Base-by-base conservation (phyloP, 352 stramenopile genomes). In the Globisporangium nunn region DNA sequence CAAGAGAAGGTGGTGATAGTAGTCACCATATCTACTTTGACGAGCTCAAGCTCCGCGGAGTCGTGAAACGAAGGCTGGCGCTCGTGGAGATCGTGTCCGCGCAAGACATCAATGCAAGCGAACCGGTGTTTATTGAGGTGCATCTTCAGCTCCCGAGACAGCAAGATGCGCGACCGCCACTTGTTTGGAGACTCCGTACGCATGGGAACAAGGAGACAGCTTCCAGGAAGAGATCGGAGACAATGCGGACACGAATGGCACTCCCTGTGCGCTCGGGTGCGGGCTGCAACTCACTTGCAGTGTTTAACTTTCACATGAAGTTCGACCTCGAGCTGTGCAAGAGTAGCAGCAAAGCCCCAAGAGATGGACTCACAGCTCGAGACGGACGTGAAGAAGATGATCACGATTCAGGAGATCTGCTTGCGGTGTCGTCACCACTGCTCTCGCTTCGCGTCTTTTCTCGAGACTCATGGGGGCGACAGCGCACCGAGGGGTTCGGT, bases 371-470 rank as follows among this genome's bases (percentile, higher is more conserved):
- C 12, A 17, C 31, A 2, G 29, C 40, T 50, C 29, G 8, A n/a
- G 47, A 58, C 8, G 43, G 35, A 30, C 39, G 11, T 30, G 18
- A 57, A 11, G 28, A 44, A 3, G 35, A 43, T 11, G 35, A 43
- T 11, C 5, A 31, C 5, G 44, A 49, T 8, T 37, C 14, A 6
- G 18, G 18, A 10, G 30, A 43, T n/a, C 10, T 54, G 29, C 14
- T 54, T 2, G 51, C 55, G 30, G 33, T 50, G 11, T 57, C 51
- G 17, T 57, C 50, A 4, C 51, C 74, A 0, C 15, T 47, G 28
- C 58, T 81, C 14, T 52, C 54, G n/a, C 48, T 83, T n/a, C 55
- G 51, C n/a, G 63, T 89, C 10, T 74, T 69, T 40, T 83, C 74
- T 3, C 54, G 41, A 18, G 78, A 91, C 62, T 64, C 49, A 0